Evolutionary conservation across 2,329 filamentous ascomycete species (phyloP), one percentile per base, ranked within the genome.

Genomic region (Fusarium tuaranense): DNA sequence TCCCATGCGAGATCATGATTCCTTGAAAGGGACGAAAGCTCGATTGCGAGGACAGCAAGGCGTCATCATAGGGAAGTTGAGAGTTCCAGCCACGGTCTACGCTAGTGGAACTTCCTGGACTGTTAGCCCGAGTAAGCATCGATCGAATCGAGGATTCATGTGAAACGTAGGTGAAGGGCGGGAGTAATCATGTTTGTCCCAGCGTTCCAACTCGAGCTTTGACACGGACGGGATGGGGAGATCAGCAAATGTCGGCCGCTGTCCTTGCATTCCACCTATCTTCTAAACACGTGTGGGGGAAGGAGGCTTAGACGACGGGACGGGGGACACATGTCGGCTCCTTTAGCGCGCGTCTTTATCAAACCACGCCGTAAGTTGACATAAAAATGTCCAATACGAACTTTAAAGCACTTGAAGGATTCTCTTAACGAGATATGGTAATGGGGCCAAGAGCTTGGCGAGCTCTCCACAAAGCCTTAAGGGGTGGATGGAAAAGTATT

Each of bases 1-100:
- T 81, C 34, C 76, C 78, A 60, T 70, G 71, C 34, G 80, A 80
- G 65, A 82, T 78, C 80, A 81, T 82, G 74, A 66, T 78, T 75
- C 67, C 69, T 72, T 69, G 58, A 36, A 48, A 30, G 58, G 32
- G 57, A 57, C 30, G 30, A 64, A 71, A 70, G 69, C 59, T 48
- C 46, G 63, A 59, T 22, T 65, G 14, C 55, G 39, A 69, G 75
- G 75, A 71, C 65, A 69, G 65, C 76, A 65, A 76, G 67, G 71
- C 68, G 68, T 63, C 77, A 78, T 78, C 36, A 71, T 77, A 77
- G 46, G 51, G 61, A 36, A 36, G 34, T 14, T 36, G 34, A 57
- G 34, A 58, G 34, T 30, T 61, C 69, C 41, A 34, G 39, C 34
- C 36, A 13, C 55, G 65, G 48, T 44, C 59, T 53, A n/a, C 57